Conservation (phyloP, 2,329 filamentous ascomycete genomes). For the Nemania sp. region DNA sequence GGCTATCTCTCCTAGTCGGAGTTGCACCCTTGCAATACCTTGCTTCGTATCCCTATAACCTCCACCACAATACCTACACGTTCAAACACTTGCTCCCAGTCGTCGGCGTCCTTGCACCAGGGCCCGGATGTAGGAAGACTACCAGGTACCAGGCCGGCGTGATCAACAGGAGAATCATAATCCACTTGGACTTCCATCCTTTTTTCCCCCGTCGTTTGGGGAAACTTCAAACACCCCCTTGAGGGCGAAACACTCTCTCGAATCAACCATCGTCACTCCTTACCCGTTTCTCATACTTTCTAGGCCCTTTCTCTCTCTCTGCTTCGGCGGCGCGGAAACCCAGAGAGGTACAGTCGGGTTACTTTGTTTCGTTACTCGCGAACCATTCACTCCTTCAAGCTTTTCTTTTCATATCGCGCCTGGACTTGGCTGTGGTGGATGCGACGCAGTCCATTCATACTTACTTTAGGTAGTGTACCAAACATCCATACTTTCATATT, state of each 20-base stretch:
- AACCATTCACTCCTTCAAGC: neutral
- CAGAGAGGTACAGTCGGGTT: neutral
- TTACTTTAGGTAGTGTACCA: too few relatives aligned
- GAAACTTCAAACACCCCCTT: conserved; percentile 1
- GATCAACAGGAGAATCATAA: conserved; percentile 20
- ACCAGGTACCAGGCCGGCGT: conserved; percentile 13
- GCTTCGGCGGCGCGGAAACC: neutral
- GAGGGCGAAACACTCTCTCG: conserved; percentile 1
- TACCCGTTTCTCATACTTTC: neutral
- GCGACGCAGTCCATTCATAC: conserved; percentile 7
- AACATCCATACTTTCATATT: too few relatives aligned
- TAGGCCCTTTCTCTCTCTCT: neutral
- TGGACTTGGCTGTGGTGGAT: conserved; percentile 7
- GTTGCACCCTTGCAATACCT: conserved; percentile 20
- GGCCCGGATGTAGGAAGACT: conserved; percentile 11
- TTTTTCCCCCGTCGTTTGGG: conserved; percentile 11
- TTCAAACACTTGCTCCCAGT: conserved; percentile 17
- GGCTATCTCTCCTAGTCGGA: conserved; percentile 7
- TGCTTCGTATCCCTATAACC: too few relatives aligned
- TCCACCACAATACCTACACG: too few relatives aligned
- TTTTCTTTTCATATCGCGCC: neutral
- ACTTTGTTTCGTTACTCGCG: neutral
- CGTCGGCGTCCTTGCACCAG: conserved; percentile 9
- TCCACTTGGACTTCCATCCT: conserved; percentile 5
- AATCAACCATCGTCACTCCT: conserved; percentile 2